A percentile compares a stretch with the other conserved stretches of the same genome.
phyloP scores from a whole-genome alignment of 257 asterid species.

The Linderniella brevidens region DNA sequence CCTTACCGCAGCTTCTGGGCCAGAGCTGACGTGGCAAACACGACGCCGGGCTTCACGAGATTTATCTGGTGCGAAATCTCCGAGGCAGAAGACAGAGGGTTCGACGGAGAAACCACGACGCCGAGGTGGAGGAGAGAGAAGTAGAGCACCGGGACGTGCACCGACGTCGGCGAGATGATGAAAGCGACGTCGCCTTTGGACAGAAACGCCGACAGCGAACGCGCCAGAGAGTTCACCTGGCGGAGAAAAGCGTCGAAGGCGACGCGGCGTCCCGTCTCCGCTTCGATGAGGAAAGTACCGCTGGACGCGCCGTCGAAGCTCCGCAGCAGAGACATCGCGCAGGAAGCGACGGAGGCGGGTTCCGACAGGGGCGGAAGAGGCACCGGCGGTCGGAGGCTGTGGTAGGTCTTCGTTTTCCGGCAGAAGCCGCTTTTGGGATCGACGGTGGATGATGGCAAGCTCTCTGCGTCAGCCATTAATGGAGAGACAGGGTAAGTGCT shows the following conservation, averaged over 20 bases:
- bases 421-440: slow-evolving; percentile 32
- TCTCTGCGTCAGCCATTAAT: neutral
- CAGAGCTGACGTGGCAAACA: slow-evolving; percentile 31
- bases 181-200: slow-evolving; percentile 57
- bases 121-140: slow-evolving; percentile 69
- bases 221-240: slow-evolving; percentile 38
- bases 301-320: slow-evolving; percentile 24
- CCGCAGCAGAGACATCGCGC: slow-evolving; percentile 43
- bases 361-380: slow-evolving; percentile 37
- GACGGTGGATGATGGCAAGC: slow-evolving; percentile 1
- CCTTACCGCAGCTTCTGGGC: slow-evolving; percentile 11
- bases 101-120: slow-evolving; percentile 59
- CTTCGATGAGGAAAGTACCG: slow-evolving; percentile 44
- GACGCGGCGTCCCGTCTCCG: slow-evolving; percentile 29
- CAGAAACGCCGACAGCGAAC: slow-evolving; percentile 30
- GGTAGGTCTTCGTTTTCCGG: slow-evolving; percentile 18
- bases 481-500: too few relatives aligned
- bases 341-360: slow-evolving; percentile 38
- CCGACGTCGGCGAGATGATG: slow-evolving; percentile 54
- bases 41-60: slow-evolving; percentile 40
- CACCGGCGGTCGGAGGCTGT: slow-evolving; percentile 27
- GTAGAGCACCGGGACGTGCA: slow-evolving; percentile 54
- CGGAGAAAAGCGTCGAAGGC: slow-evolving; percentile 37
- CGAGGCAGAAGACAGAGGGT: slow-evolving; percentile 44
- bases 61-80: slow-evolving; percentile 48